Evolutionary conservation across 371 early-diverging fungal species (phyloP).

Genomic region (Chytridium lagenaria): DNA sequence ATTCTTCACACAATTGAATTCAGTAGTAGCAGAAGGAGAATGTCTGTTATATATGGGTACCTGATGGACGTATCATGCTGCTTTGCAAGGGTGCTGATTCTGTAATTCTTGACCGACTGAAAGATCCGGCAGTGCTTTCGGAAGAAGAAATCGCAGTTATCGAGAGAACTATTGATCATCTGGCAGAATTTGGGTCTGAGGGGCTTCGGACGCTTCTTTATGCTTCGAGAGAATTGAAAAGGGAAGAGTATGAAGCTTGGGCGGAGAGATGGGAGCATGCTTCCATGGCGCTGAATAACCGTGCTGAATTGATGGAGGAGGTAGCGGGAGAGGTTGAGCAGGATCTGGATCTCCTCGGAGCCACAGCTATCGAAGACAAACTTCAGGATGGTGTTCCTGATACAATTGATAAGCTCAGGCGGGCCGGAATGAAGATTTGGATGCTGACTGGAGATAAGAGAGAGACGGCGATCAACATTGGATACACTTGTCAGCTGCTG

Average conservation of each 20-base stretch:
- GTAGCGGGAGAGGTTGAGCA: slow-evolving; percentile 82
- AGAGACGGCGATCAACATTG: slow-evolving; percentile 98
- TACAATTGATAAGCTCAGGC: slow-evolving; percentile 83
- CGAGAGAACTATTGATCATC: slow-evolving; percentile 69
- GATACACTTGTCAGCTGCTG: slow-evolving; percentile 82
- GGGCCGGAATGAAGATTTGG: slow-evolving; percentile 97
- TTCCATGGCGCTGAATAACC: slow-evolving; percentile 68
- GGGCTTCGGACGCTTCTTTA: slow-evolving; percentile 90
- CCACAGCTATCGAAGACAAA: slow-evolving; percentile 98
- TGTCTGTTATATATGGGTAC: slow-evolving; percentile 81
- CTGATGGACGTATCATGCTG: slow-evolving; percentile 75
- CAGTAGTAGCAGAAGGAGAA: slow-evolving; percentile 88
- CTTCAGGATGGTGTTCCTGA: slow-evolving; percentile 94
- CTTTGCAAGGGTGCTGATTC: slow-evolving; percentile 96
- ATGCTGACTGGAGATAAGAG: slow-evolving; percentile 99
- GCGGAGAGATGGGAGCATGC: slow-evolving; percentile 71
- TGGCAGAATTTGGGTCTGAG: slow-evolving; percentile 85
- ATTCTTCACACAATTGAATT: slow-evolving; percentile 87
- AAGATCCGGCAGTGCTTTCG: slow-evolving; percentile 80
- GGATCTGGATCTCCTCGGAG: slow-evolving; percentile 85
- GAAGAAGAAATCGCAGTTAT: slow-evolving; percentile 80
- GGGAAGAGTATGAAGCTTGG: slow-evolving; percentile 73
- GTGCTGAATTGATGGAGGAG: slow-evolving; percentile 72
- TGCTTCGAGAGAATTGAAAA: slow-evolving; percentile 70
- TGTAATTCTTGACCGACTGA: slow-evolving; percentile 71